Percentiles rank a stretch among this genome's conserved stretches.
phyloP scores from a whole-genome alignment of 2,329 filamentous ascomycete genomes.

The Stachybotrys chartarum region DNA sequence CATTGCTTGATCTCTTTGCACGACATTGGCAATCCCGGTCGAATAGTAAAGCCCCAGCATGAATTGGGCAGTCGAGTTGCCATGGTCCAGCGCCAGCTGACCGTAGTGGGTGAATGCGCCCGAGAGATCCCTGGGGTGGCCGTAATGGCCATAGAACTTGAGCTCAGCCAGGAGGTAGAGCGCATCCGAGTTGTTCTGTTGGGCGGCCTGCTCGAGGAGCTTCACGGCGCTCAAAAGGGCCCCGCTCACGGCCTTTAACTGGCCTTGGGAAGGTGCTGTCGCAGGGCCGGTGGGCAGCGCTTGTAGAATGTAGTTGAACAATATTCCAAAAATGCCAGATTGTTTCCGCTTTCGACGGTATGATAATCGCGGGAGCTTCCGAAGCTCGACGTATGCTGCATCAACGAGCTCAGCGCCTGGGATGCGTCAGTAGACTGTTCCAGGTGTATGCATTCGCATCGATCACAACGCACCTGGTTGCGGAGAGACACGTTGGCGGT shows the following conservation, averaged over 20 bases:
- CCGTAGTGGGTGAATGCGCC: constrained; percentile 77
- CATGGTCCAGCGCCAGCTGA: constrained; percentile 65
- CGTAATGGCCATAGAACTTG: constrained; percentile 95
- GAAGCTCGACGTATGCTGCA: constrained; percentile 41
- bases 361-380: constrained; percentile 38
- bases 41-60: constrained; percentile 96
- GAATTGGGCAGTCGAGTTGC: constrained; percentile 88
- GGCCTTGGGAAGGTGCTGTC: constrained; percentile 34
- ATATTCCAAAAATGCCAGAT: constrained; percentile 33
- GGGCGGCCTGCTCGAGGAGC: constrained; percentile 44
- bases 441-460: not conserved
- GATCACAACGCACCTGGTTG: constrained; percentile 28
- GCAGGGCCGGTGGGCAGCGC: constrained; percentile 43
- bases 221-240: constrained; percentile 43
- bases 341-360: constrained; percentile 37
- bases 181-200: constrained; percentile 67
- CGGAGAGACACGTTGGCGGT: constrained; percentile 17
- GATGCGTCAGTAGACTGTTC: constrained; percentile 5
- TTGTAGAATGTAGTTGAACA: constrained; percentile 37
- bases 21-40: constrained; percentile 77
- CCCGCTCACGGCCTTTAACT: constrained; percentile 27
- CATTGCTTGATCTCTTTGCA: constrained; percentile 81
- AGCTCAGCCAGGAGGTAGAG: constrained; percentile 86
- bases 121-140: constrained; percentile 73
- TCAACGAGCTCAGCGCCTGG: constrained; percentile 47